Evolutionary conservation across 192 early-diverging fungal genomes (phyloP).

Genomic region (Geranomyces variabilis): DNA sequence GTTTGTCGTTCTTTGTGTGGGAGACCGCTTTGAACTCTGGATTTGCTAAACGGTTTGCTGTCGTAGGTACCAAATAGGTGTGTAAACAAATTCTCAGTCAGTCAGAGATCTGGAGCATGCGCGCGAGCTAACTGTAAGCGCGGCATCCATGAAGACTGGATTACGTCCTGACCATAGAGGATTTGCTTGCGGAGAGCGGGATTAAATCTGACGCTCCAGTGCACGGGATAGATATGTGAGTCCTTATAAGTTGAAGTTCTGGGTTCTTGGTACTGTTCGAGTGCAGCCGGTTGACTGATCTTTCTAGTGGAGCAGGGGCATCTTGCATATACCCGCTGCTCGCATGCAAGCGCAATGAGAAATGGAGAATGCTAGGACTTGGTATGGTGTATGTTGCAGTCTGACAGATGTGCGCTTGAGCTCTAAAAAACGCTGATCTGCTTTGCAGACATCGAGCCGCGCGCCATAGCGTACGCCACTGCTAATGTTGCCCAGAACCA

Average conservation of each 20-base stretch:
- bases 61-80: background rate
- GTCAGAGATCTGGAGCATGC: too few relatives aligned
- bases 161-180: conserved; percentile 72
- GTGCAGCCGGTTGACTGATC: background rate
- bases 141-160: conserved; percentile 52
- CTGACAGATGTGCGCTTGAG: too few relatives aligned
- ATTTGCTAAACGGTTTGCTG: background rate
- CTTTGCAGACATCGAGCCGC: conserved; percentile 72
- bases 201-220: conserved; percentile 17
- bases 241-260: background rate
- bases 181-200: conserved; percentile 48
- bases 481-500: conserved; percentile 70
- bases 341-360: conserved; percentile 58
- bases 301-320: conserved; percentile 77
- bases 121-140: background rate
- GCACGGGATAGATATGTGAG: conserved; percentile 68
- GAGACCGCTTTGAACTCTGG: background rate
- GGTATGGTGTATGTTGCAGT: conserved; percentile 55
- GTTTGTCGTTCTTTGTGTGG: background rate
- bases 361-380: conserved; percentile 74
- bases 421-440: too few relatives aligned
- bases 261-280: background rate
- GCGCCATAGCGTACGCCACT: conserved; percentile 63
- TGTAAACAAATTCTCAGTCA: too few relatives aligned
- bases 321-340: conserved; percentile 92